Evolutionary conservation across 352 stramenopile species (phyloP).

Genomic region (Globisporangium megalacanthum): DNA sequence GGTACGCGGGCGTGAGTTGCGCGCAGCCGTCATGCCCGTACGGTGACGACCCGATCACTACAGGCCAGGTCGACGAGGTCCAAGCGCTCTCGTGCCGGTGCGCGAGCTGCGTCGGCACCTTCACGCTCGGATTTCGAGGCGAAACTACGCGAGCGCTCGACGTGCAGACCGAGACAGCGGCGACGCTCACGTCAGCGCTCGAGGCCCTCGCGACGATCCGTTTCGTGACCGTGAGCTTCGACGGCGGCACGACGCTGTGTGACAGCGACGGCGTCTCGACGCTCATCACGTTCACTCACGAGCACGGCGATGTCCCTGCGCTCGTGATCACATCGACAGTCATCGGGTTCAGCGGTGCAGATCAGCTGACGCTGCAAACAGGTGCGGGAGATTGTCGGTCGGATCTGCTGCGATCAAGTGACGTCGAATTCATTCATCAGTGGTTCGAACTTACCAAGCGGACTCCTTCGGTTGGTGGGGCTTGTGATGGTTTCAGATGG

Average conservation of each 20-base stretch:
- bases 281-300: constrained; percentile 58
- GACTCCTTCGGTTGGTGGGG: no score
- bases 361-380: constrained; percentile 30
- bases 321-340: constrained; percentile 31
- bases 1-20: constrained; percentile 87
- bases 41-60: constrained; percentile 83
- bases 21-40: constrained; percentile 73
- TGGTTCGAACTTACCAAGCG: no score
- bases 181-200: constrained; percentile 42
- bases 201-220: constrained; percentile 49
- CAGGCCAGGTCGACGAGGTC: constrained; percentile 67
- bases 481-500: constrained; percentile 20
- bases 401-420: no score
- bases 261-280: constrained; percentile 44
- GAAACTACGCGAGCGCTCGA: constrained; percentile 40
- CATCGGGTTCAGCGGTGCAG: constrained; percentile 24
- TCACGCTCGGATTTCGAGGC: constrained; percentile 58
- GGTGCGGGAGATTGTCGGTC: constrained; percentile 11
- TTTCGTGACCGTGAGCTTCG: constrained; percentile 37
- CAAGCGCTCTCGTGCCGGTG: constrained; percentile 72
- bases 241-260: constrained; percentile 42
- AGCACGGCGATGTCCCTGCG: constrained; percentile 57
- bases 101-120: constrained; percentile 47
- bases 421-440: no score
- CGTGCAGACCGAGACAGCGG: constrained; percentile 31